These are phyloP conservation scores for Phycomyces nitens DNA, from an alignment of 192 early-diverging fungal genomes.

Conservation along the genomic window DNA sequence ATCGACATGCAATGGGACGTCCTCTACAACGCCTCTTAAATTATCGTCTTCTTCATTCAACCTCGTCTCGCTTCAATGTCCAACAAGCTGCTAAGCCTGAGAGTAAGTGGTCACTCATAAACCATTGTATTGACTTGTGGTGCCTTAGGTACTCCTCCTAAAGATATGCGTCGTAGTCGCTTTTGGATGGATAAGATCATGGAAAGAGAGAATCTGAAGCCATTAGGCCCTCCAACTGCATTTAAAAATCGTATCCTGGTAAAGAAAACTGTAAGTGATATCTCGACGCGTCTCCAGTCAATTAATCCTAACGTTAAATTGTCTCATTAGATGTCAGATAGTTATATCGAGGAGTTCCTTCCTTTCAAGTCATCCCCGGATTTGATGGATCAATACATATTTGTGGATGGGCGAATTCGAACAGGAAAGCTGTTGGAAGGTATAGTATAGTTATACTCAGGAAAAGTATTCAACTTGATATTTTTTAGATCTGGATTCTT, in stretches of 20 bases:
- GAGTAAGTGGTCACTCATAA: too few species aligned
- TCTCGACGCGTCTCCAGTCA: too few species aligned
- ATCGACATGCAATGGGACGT: too few species aligned
- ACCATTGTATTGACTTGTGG: too few species aligned
- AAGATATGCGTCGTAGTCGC: slow-evolving; percentile 32
- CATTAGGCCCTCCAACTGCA: not conserved
- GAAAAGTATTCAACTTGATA: not conserved
- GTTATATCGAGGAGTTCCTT: slow-evolving; percentile 73
- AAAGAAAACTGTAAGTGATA: slow-evolving; percentile 23
- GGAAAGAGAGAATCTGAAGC: slow-evolving; percentile 18
- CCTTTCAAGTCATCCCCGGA: slow-evolving; percentile 72
- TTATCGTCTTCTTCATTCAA: too few species aligned
- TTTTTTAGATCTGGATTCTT: slow-evolving; percentile 61
- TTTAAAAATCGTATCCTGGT: slow-evolving; percentile 7
- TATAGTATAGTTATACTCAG: too few species aligned
- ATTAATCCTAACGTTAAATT: too few species aligned
- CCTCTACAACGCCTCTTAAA: too few species aligned
- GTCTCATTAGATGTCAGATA: slow-evolving; percentile 55
- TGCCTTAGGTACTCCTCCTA: not conserved
- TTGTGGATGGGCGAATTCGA: slow-evolving; percentile 68
- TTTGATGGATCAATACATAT: slow-evolving; percentile 80
- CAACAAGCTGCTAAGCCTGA: too few species aligned
- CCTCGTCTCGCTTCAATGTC: too few species aligned
- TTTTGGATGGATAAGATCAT: slow-evolving; percentile 44
- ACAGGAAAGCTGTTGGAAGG: slow-evolving; percentile 83